Evolutionary conservation across 805 yeast genomes (phyloP).

Genomic region (Suhomyces sp.): DNA sequence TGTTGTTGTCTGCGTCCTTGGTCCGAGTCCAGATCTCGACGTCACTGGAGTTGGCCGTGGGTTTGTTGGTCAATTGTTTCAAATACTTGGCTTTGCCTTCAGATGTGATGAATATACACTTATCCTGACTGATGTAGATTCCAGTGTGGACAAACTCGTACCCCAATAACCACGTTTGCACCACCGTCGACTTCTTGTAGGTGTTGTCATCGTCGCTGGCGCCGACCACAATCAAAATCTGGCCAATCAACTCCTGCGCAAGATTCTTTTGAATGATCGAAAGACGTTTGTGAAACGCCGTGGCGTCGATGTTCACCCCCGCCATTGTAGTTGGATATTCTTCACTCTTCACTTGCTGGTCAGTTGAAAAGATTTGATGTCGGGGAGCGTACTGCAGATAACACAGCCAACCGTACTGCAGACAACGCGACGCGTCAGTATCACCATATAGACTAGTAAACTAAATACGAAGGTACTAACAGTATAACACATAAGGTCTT

Average conservation of each 20-base stretch:
- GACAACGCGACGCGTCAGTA: slow-evolving; percentile 3
- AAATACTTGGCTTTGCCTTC: slow-evolving; percentile 83
- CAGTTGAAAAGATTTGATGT: background rate
- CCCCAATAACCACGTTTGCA: slow-evolving; percentile 90
- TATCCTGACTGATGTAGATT: slow-evolving; percentile 58
- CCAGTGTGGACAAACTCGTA: slow-evolving; percentile 95
- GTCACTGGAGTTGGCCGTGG: slow-evolving; percentile 40
- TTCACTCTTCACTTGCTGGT: background rate
- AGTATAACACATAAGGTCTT: no score
- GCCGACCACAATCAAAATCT: slow-evolving; percentile 66
- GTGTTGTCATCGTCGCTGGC: slow-evolving; percentile 86
- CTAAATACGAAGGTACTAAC: no score
- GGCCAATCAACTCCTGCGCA: slow-evolving; percentile 20
- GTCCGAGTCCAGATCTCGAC: slow-evolving; percentile 67
- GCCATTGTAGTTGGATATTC: slow-evolving; percentile 41
- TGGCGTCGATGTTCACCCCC: slow-evolving; percentile 55
- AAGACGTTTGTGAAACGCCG: slow-evolving; percentile 52
- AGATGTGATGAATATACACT: slow-evolving; percentile 67
- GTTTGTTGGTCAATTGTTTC: slow-evolving; percentile 48
- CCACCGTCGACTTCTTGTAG: slow-evolving; percentile 78
- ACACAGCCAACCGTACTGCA: background rate
- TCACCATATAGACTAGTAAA: no score
- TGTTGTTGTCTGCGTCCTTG: slow-evolving; percentile 77
- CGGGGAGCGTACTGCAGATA: background rate
- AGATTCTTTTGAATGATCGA: slow-evolving; percentile 37